Base-by-base conservation (phyloP, 805 yeast species). In the Candida qinlingensis region DNA sequence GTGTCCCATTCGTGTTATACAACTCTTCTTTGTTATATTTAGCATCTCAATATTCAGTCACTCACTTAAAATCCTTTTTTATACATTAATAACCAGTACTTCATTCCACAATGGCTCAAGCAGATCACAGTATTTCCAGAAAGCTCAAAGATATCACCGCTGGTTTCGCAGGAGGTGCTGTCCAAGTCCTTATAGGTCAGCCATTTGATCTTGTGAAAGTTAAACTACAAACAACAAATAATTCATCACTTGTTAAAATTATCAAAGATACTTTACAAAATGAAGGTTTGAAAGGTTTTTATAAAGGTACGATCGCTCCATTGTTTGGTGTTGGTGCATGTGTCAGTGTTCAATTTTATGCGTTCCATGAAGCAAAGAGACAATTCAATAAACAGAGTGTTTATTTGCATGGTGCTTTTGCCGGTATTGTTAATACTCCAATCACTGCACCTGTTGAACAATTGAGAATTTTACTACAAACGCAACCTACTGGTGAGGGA, bases 151-250 rank as follows among this genome's bases (percentile, higher is more conserved):
- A 79, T 53, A 71, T 74, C 6, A 71, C 76, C 44, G 94, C 96
- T 4, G 99, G 99, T 28, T 92, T 97, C 36, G 79, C 85, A 55
- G 98, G 98, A 48, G 99, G 99, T 46, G 81, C 94, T 27, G 96
- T 97, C 8, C 99, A 94, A 68, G 97, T 94, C 6, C 72, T 94
- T 37, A 85, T 86, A 25, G 63, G 98, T 8, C 98, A 94, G 66
- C 97, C 98, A 2, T 91, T 91, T 62, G 97, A 90, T 66, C 85
- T 96, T 12, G 88, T 94, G 42, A 92, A 92, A 69, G 97, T 94
- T 26, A 75, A 98, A 48, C 73, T 92, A 44, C 99, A 92, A 65
- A 85, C 96, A 2, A 90, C 95, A 2, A 79, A 85, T 41, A 88
- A 89, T 3, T 83, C 90, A 6, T 83, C 84, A 27, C 85, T 96